A percentile compares a stretch with the other conserved stretches of the same genome.
Evolutionary conservation across 257 asterid species (phyloP).

Genomic region (Nicotiana tabacum): DNA sequence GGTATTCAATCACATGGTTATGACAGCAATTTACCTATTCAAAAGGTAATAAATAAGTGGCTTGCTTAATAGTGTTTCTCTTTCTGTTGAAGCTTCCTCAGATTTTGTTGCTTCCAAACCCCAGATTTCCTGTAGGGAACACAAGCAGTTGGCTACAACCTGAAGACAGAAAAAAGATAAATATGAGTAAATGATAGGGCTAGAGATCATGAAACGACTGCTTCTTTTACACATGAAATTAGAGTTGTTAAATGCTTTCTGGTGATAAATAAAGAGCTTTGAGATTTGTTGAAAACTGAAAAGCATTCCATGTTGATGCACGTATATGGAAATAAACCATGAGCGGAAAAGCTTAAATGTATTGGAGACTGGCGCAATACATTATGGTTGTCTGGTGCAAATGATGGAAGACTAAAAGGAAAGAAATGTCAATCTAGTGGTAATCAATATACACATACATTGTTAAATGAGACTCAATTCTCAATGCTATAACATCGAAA

Average conservation of each 20-base stretch:
- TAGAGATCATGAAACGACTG: not conserved
- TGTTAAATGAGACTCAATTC: not conserved
- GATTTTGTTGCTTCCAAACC: conserved; percentile 84
- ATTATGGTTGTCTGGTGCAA: not conserved
- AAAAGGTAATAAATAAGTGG: conserved; percentile 76
- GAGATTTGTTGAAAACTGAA: not conserved
- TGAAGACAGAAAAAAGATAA: conserved; percentile 21
- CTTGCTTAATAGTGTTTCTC: conserved; percentile 81
- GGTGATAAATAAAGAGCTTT: not conserved
- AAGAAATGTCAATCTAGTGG: not conserved
- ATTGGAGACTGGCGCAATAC: not conserved
- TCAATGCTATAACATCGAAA: not conserved
- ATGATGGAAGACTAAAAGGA: not conserved
- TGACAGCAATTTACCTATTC: conserved; percentile 52
- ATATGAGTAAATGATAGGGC: conserved; percentile 3
- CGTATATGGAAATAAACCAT: not conserved
- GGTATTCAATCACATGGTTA: not conserved
- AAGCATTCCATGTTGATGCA: not conserved
- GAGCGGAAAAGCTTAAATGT: not conserved
- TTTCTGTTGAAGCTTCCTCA: conserved; percentile 84
- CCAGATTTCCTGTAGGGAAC: conserved; percentile 94
- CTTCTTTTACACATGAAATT: not conserved
- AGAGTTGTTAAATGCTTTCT: not conserved
- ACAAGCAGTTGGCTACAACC: conserved; percentile 94
- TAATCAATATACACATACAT: not conserved